Conservation (phyloP, 1,284 basidiomycete genomes). For the Cryptococcus amylolentus region DNA sequence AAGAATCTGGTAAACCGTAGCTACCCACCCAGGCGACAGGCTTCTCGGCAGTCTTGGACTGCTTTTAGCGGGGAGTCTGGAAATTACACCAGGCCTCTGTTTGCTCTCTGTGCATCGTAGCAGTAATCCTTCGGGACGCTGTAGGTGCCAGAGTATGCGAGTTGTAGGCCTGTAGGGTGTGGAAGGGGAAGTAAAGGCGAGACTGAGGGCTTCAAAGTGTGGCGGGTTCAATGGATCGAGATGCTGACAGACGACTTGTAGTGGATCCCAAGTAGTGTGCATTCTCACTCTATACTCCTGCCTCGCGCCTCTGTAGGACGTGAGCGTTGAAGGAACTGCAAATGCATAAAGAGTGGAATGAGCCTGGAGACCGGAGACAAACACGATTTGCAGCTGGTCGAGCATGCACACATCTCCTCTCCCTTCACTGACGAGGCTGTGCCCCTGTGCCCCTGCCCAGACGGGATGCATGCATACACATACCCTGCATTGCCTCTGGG, state of each 20-base stretch:
- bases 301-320: not conserved
- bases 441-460: not conserved
- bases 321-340: not conserved
- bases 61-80: not conserved
- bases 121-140: not conserved
- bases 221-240: not conserved
- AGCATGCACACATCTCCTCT: too few species aligned
- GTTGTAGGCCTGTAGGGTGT: not conserved
- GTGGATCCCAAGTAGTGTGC: not conserved
- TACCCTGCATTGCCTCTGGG: not conserved
- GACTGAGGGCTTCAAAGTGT: constrained; percentile 1
- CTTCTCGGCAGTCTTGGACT: not conserved
- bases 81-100: not conserved
- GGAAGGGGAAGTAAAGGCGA: constrained; percentile 6
- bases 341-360: too few species aligned
- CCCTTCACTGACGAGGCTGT: too few species aligned
- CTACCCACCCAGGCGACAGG: constrained; percentile 1
- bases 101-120: not conserved
- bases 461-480: not conserved
- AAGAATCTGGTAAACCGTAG: constrained; percentile 5
- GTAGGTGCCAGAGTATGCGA: not conserved
- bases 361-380: too few species aligned
- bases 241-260: not conserved
- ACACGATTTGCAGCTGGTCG: too few species aligned
- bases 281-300: not conserved